A percentile compares a stretch with the other conserved stretches of the same genome.
phyloP scores from a whole-genome alignment of 805 yeast species.

The Monosporozyma siamensis region DNA sequence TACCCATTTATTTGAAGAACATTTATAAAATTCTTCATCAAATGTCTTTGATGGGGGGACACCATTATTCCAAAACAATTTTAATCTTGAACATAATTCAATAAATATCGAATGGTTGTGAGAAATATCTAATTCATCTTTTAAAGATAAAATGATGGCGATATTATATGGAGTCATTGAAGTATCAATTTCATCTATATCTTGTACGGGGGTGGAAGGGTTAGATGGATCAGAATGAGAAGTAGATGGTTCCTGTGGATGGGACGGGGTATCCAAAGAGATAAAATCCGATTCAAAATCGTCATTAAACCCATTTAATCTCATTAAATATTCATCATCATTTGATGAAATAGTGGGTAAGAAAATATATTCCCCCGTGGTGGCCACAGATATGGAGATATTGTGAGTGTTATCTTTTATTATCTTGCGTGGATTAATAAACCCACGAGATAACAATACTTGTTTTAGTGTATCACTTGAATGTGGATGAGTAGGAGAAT shows the following conservation, averaged over 20 bases:
- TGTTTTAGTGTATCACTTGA: conserved; percentile 4
- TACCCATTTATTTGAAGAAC: conserved; percentile 45
- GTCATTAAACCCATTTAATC: conserved; percentile 18
- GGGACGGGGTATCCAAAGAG: neutral
- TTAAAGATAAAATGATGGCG: conserved; percentile 39
- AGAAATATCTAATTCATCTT: conserved; percentile 32
- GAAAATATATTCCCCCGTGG: conserved; percentile 31
- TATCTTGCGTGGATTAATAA: conserved; percentile 15
- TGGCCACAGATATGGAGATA: conserved; percentile 23
- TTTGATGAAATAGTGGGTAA: conserved; percentile 28
- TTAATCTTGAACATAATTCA: conserved; percentile 36
- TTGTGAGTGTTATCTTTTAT: conserved; percentile 8
- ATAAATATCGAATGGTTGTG: conserved; percentile 30
- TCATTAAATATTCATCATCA: conserved; percentile 28
- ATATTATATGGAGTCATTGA: conserved; percentile 40
- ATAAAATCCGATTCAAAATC: neutral
- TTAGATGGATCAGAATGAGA: no score
- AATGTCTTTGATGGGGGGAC: conserved; percentile 40
- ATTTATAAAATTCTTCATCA: conserved; percentile 38
- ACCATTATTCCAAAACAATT: conserved; percentile 45
- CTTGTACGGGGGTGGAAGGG: no score
- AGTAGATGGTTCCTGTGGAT: no score
- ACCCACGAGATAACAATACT: conserved; percentile 20
- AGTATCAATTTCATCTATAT: conserved; percentile 9
- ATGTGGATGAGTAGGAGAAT: no score